Base-by-base conservation (phyloP, 2,329 filamentous ascomycete species). In the Phyllosticta paracitricarpa region DNA sequence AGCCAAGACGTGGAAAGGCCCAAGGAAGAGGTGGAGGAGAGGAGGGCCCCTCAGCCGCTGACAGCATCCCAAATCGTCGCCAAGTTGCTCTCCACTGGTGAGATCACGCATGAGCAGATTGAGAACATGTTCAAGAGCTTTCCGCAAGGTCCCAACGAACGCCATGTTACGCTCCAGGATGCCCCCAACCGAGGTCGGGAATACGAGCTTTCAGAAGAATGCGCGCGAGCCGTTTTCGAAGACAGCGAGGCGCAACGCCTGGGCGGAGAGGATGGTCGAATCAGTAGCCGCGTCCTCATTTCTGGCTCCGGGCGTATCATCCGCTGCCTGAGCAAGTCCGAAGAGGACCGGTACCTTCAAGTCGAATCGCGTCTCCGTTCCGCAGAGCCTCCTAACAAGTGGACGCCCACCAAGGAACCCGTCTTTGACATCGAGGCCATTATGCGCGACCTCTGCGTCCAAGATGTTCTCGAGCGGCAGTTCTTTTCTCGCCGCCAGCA, bases 291-390 rank as follows among this genome's bases (percentile, higher is more conserved):
- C 26, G 84, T 89, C 64, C 81, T 92, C 66, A 83, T 92, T 58
- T 91, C 89, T 0, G 87, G 89, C 0, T 85, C 88, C 64, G 89
- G 89, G 10, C 86, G 89, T 64, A 89, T 88, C 69, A 79, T 93
- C n/a, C 85, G 87, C 65, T 87, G 88, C 62, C 75, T 94, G 59
- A 85, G 81, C 1, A 75, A 81, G 3, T 83, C 87, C 52, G 85
- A 92, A 64, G 89, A 92, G 69, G 79, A 86, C 35, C 81, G 82
- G 4, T 92, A 88, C 65, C 76, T 93, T 10, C 79, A 84, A 57
- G 79, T 93, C 4, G 89, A 93, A 71, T 77, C 79, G 54, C 66
- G 69, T 12, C 72, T 75, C 26, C 67, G 69, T 56, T 53, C 69
- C 2, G 68, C 68, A 55, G 68, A 70, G 8, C 63, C 65, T 7